Conservation (phyloP, 345 rosid genomes). For the Sonneratia caseolaris region DNA sequence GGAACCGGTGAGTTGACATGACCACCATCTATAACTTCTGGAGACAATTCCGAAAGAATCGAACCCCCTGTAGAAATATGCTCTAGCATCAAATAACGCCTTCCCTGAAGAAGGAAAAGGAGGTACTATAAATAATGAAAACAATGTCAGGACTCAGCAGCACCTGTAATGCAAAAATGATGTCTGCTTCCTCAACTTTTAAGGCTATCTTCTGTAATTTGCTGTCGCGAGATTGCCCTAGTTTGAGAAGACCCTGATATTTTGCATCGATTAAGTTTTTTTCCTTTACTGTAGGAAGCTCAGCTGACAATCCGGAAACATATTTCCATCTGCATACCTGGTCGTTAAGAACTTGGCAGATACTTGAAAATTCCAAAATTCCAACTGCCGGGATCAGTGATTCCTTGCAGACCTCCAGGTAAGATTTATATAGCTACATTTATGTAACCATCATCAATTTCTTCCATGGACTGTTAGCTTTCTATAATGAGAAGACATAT, state of each 20-base stretch:
- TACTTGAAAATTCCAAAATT: conserved; percentile 49
- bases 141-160: not conserved
- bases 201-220: conserved; percentile 45
- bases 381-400: conserved; percentile 57
- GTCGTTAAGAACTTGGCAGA: conserved; percentile 74
- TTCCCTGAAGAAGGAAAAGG: not conserved
- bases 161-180: conserved; percentile 86
- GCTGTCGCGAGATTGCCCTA: conserved; percentile 32
- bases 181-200: conserved; percentile 65
- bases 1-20: not conserved
- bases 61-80: conserved; percentile 48
- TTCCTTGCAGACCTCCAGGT: conserved; percentile 62
- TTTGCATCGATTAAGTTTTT: not conserved
- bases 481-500: not conserved
- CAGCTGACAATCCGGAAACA: not conserved
- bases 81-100: too few species aligned
- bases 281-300: not conserved
- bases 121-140: not conserved
- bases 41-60: conserved; percentile 82
- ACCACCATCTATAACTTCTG: conserved; percentile 17
- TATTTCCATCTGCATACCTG: conserved; percentile 38
- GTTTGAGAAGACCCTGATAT: conserved; percentile 47
- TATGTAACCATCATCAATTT: not conserved
- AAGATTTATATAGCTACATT: conserved; percentile 67
- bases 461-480: not conserved